Evolutionary conservation across 1,284 basidiomycete species (phyloP).

Genomic region (Vanrija humicola): DNA sequence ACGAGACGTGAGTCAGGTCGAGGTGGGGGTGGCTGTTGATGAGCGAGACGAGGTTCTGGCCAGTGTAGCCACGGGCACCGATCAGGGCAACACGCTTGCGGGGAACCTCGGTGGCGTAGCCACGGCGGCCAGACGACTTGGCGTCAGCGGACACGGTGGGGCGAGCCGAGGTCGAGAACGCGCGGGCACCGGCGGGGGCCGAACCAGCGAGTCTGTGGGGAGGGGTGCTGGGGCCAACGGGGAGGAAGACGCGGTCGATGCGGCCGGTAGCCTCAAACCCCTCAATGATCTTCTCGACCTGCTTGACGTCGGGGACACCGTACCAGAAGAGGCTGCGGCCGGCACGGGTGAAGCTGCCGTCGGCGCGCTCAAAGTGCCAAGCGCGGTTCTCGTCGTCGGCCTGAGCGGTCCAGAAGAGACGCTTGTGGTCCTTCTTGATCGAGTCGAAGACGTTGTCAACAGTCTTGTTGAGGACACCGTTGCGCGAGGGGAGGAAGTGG

Average conservation of each 20-base stretch:
- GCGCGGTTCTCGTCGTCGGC: slow-evolving; percentile 91
- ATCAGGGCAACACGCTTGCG: slow-evolving; percentile 90
- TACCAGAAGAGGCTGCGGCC: slow-evolving; percentile 95
- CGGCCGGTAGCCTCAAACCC: slow-evolving; percentile 80
- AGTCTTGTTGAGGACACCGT: slow-evolving; percentile 88
- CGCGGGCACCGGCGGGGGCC: slow-evolving; percentile 52
- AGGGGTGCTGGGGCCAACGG: slow-evolving; percentile 76
- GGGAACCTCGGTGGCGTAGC: slow-evolving; percentile 57
- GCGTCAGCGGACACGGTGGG: slow-evolving; percentile 50
- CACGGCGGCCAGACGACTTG: slow-evolving; percentile 49
- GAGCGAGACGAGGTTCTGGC: slow-evolving; percentile 81
- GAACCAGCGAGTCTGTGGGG: slow-evolving; percentile 55
- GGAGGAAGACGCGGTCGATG: slow-evolving; percentile 82
- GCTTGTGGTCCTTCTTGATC: slow-evolving; percentile 90
- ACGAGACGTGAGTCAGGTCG: slow-evolving; percentile 89
- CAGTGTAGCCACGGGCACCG: slow-evolving; percentile 90
- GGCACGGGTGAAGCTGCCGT: slow-evolving; percentile 93
- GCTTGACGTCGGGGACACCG: slow-evolving; percentile 83
- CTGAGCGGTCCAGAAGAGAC: slow-evolving; percentile 93
- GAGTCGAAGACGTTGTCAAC: slow-evolving; percentile 96
- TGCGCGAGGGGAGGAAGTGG: slow-evolving; percentile 83
- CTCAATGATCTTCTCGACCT: slow-evolving; percentile 82
- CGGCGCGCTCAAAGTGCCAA: slow-evolving; percentile 98
- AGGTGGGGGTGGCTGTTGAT: slow-evolving; percentile 83
- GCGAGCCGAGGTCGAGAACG: slow-evolving; percentile 72